Percentiles rank a stretch among this genome's conserved stretches.
phyloP scores from a whole-genome alignment of 495 filamentous ascomycete species.

The Echria macrotheca region DNA sequence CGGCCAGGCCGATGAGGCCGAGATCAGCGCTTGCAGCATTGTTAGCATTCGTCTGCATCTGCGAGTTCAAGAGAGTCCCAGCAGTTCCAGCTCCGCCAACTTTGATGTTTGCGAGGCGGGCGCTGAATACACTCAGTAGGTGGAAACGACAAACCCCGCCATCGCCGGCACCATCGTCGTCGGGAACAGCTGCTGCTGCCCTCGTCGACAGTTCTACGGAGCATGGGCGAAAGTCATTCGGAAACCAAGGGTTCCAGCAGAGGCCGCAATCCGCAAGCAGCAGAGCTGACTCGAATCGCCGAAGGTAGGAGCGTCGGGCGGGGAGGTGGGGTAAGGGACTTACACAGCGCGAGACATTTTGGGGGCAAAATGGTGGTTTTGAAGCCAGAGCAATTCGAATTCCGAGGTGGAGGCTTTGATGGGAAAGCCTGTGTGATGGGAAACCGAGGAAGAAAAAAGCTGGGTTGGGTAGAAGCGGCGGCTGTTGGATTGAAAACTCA shows the following conservation, averaged over 20 bases:
- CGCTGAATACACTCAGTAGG: slow-evolving; percentile 57
- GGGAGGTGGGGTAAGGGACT: slow-evolving; percentile 34
- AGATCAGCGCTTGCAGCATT: slow-evolving; percentile 66
- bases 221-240: neutral
- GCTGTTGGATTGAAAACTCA: slow-evolving; percentile 19
- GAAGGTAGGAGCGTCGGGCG: slow-evolving; percentile 14
- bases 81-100: slow-evolving; percentile 53
- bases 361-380: neutral
- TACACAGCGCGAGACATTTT: slow-evolving; percentile 52
- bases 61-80: slow-evolving; percentile 26
- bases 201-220: neutral
- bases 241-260: neutral
- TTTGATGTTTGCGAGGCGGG: slow-evolving; percentile 80
- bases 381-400: slow-evolving; percentile 1
- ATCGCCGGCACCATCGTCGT: neutral
- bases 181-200: neutral
- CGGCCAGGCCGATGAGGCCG: slow-evolving; percentile 98
- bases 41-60: slow-evolving; percentile 42
- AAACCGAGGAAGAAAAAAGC: neutral
- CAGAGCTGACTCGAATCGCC: slow-evolving; percentile 2
- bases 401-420: slow-evolving; percentile 3
- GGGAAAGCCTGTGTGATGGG: slow-evolving; percentile 10
- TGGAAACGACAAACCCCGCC: slow-evolving; percentile 28
- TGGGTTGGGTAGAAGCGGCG: slow-evolving; percentile 4
- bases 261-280: neutral